phyloP scores from a whole-genome alignment of 2,329 filamentous ascomycete genomes.

The Scedosporium aurantiacum region DNA sequence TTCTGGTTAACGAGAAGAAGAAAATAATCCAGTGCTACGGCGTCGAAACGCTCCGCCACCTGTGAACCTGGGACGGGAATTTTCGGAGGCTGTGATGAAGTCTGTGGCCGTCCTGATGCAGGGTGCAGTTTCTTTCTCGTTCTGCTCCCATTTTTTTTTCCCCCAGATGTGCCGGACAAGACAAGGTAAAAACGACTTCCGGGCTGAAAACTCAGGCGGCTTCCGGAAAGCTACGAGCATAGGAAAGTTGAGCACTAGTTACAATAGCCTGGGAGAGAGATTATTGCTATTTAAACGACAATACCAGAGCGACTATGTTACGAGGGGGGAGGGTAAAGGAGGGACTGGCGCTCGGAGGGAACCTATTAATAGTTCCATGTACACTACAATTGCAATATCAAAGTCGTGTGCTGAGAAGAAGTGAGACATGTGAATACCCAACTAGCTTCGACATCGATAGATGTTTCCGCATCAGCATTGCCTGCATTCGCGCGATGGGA shows the following conservation, averaged over 20 bases:
- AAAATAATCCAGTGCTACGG: not conserved
- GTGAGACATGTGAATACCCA: not conserved
- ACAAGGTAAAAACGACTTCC: not conserved
- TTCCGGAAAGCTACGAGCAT: slow-evolving; percentile 6
- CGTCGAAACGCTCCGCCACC: not conserved
- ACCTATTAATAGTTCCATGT: slow-evolving; percentile 1
- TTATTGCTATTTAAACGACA: not conserved
- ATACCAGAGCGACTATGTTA: not conserved
- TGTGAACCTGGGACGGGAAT: too few species aligned
- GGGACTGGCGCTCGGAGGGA: not conserved
- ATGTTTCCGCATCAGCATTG: too few species aligned
- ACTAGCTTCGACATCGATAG: too few species aligned
- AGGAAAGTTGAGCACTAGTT: slow-evolving; percentile 1
- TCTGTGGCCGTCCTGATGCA: not conserved
- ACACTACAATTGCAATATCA: not conserved
- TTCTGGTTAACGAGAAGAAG: not conserved
- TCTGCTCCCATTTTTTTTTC: not conserved
- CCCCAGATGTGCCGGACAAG: not conserved
- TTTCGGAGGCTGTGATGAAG: too few species aligned
- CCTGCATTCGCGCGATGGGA: too few species aligned
- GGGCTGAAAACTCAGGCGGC: slow-evolving; percentile 2
- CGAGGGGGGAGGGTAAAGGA: not conserved
- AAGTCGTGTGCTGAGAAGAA: not conserved
- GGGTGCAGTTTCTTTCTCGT: not conserved
- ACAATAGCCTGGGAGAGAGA: not conserved